A percentile compares a stretch with the other conserved stretches of the same genome.
Conservation (phyloP, 2,329 filamentous ascomycete genomes). For the Microsporum audouinii region DNA sequence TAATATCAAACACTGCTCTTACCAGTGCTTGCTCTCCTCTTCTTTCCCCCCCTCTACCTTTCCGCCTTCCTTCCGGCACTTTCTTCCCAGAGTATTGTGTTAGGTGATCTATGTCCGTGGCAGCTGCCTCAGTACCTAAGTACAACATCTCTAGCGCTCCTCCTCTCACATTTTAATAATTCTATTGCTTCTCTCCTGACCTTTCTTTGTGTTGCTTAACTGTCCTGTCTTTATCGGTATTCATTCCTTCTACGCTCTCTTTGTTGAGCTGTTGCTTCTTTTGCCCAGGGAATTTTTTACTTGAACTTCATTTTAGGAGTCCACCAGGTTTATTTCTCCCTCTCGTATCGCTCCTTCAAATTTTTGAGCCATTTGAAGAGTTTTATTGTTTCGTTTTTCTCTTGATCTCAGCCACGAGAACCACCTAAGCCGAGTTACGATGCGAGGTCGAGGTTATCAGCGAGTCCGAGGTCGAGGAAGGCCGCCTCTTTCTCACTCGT, state of each 20-base stretch:
- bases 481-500: neutral
- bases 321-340: too few relatives aligned
- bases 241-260: neutral
- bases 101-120: neutral
- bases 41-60: neutral
- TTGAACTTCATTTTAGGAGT: neutral
- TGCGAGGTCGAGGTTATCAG: constrained; percentile 4
- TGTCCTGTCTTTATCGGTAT: neutral
- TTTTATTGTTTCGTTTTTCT: neutral
- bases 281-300: neutral
- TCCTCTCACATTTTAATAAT: neutral
- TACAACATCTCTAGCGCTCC: neutral
- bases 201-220: neutral
- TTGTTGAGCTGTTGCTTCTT: neutral
- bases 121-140: neutral
- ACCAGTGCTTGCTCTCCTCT: neutral
- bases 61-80: neutral
- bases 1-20: neutral
- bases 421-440: neutral
- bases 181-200: neutral
- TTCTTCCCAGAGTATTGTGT: neutral
- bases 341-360: neutral
- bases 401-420: neutral
- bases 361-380: neutral
- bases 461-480: neutral